These are phyloP conservation scores for Daldinia caldariorum DNA, from an alignment of 495 filamentous ascomycete species.

Conservation along the genomic window DNA sequence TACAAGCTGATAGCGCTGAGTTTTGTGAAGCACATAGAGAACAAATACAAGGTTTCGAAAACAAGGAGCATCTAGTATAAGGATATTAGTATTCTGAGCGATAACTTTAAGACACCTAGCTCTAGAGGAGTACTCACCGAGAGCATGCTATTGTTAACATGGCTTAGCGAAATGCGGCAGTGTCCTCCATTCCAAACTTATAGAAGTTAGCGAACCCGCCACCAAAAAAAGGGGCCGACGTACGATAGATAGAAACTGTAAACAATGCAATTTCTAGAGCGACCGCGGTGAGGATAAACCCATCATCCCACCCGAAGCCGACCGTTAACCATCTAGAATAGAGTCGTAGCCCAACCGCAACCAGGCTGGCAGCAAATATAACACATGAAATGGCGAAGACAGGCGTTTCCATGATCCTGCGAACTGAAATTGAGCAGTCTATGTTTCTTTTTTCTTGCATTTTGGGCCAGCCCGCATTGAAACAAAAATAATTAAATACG, in stretches of 20 bases:
- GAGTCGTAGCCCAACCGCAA: slow-evolving; percentile 24
- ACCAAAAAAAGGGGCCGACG: not conserved
- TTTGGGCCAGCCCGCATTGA: not conserved
- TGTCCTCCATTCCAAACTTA: not conserved
- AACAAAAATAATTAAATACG: not conserved
- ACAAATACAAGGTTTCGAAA: slow-evolving; percentile 22
- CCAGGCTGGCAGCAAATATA: slow-evolving; percentile 10
- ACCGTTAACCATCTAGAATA: slow-evolving; percentile 24
- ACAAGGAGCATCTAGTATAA: slow-evolving; percentile 28
- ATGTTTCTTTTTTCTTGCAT: not conserved
- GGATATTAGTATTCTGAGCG: not conserved
- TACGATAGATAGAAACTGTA: slow-evolving; percentile 22
- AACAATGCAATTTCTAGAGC: slow-evolving; percentile 19
- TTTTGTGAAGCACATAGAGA: slow-evolving; percentile 47
- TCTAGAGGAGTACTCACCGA: slow-evolving; percentile 12
- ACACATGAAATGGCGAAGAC: slow-evolving; percentile 11
- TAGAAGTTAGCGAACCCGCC: not conserved
- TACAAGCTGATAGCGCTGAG: slow-evolving; percentile 53
- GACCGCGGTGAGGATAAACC: slow-evolving; percentile 20
- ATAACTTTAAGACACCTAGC: not conserved
- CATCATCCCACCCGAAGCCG: slow-evolving; percentile 40
- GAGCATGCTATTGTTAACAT: not conserved
- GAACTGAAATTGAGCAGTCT: not conserved
- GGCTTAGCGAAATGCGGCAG: not conserved
- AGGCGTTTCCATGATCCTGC: not conserved